Base-by-base conservation (phyloP, 768 basidiomycete species). In the Suillus placidus region DNA sequence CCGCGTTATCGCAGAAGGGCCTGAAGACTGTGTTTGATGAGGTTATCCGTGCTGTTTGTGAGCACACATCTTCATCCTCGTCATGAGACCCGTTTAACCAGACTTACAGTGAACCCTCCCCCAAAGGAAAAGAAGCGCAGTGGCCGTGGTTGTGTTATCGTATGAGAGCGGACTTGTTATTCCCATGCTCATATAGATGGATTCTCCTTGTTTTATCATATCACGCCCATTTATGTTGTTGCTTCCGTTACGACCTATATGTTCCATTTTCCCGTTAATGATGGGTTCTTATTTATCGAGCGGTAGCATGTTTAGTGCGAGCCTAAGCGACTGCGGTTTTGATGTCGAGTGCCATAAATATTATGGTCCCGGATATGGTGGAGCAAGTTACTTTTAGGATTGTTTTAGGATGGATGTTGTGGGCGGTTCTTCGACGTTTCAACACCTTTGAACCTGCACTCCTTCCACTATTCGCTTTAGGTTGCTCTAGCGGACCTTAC, bases 11-110 rank as follows among this genome's bases (percentile, higher is more conserved):
- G 56, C 97, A 99, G 84, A 97, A 99, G 80, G 97, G 97, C 18
- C 82, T 99, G 75, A 99, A 99, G 87, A 96, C 92, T 65, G 97
- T 99, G 52, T 99, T 99, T 76, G 97, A 99, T 77, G 97, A 99
- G 80, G 97, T 97, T 51, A 99, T 99, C 73, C 88, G 97, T 63
- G 94, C 95, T 64, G 97, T 99, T 71, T 82, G 93, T 95, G 77
- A 87, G 93, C 90, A 42, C 43, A 61, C 14, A 7, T 51, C 51
- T 42, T 54, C 35, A 37, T 52, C 69, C 35, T 55, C 61, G 62
- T 40, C 43, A 37, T 62, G 49, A 57, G 43, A 70, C 61, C 12
- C 45, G 61, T 38, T 16, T 40, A 51, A 62, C 51, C 32, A 57
- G 51, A 55, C 23, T 64, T 20, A 8, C 70, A 94, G 93, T 94